Evolutionary conservation across 148 eudicot species (phyloP), one percentile per base, ranked within the genome.

Genomic region (Nyssa sinensis): DNA sequence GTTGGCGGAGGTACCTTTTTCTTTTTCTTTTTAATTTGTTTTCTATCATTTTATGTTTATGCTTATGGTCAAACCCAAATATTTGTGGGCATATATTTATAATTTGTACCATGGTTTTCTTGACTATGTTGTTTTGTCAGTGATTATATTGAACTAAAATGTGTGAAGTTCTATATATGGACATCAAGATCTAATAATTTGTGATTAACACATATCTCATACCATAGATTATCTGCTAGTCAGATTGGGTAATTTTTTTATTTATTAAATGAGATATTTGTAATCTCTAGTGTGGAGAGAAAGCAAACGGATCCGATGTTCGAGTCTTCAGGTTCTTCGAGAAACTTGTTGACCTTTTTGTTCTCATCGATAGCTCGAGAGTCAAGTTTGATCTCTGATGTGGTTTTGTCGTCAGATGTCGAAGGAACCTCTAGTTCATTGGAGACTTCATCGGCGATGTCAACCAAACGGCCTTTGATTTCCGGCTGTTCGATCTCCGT

Each of bases 271-370:
- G 14, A 44, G 51, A 53, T 53, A 4, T 21, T 53, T 53, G 59
- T 5, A 53, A 12, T 4, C 7, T 53, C 2, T 16, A 53, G 59
- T n/a, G n/a, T n/a, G n/a, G n/a, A n/a, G n/a, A n/a, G n/a, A 3
- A 31, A 16, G 13, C 29, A 13, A 86, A 93, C 98, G 62, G 98
- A 90, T 81, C 84, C 62, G 73, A 93, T 91, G 60, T 71, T 86
- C 47, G 88, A 74, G 68, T 89, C 92, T 0, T 89, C 88, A 3
- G 96, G 96, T 63, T 93, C 93, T 3, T 84, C 87, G 49, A 89
- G 87, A n/a, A 80, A 70, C 47, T 66, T 66, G 25, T 63, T 75
- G 57, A 14, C 49, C 34, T 55, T 37, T 28, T 72, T 77, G 11
- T 80, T 39, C 17, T 81, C 87, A 31, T 75, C 82, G 5, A 84